These are phyloP conservation scores for Nannochloropsis salina DNA, from an alignment of 108 stramenopile genomes.

Conservation along the genomic window DNA sequence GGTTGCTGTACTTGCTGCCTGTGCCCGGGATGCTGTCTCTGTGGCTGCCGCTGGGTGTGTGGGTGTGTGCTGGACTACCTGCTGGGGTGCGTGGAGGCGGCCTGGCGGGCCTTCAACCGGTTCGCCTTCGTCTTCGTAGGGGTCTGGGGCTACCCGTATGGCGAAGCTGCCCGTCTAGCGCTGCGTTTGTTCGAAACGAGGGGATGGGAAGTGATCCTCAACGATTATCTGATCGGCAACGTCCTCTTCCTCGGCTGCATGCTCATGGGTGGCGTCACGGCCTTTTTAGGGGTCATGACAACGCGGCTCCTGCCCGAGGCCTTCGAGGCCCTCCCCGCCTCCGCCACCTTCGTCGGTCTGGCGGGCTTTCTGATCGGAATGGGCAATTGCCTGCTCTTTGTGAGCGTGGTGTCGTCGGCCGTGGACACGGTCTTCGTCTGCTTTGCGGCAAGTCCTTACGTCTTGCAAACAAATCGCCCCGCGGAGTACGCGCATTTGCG, in stretches of 20 bases:
- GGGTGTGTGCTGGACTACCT: neutral
- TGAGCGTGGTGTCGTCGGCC: neutral
- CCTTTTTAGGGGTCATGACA: neutral
- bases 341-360: neutral
- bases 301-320: neutral
- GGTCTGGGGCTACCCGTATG: neutral
- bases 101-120: neutral
- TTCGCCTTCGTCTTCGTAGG: constrained; percentile 2
- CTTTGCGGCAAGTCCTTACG: neutral
- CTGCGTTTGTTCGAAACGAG: neutral
- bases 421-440: constrained; percentile 10
- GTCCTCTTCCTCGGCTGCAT: neutral
- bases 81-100: neutral
- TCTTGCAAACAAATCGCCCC: neutral
- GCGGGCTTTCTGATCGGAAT: neutral
- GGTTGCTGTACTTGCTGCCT: neutral
- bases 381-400: neutral
- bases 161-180: neutral
- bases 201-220: constrained; percentile 9
- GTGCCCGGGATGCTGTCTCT: neutral
- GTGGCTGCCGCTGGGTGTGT: neutral
- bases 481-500: neutral
- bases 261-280: neutral
- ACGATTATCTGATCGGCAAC: neutral
- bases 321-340: neutral